Conservation (phyloP, 2,329 filamentous ascomycete genomes). For the Pseudohalonectria lignicola region DNA sequence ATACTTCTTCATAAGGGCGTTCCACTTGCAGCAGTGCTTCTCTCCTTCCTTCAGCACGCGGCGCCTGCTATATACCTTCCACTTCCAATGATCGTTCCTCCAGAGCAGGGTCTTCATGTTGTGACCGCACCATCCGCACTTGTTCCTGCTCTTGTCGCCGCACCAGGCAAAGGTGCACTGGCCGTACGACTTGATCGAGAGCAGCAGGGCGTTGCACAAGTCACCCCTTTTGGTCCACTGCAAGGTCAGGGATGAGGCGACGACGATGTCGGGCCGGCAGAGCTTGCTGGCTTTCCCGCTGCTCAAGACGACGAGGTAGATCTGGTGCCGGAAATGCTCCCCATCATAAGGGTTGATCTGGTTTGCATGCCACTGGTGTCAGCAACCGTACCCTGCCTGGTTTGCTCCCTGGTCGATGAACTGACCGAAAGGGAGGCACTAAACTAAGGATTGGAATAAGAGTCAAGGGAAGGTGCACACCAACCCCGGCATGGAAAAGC, state of each 20-base stretch:
- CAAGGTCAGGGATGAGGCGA: slow-evolving; percentile 2
- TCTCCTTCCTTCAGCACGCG: neutral
- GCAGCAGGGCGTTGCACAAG: slow-evolving; percentile 3
- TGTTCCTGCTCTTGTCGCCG: slow-evolving; percentile 2
- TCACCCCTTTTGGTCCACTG: slow-evolving; percentile 3
- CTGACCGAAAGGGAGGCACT: too few relatives aligned
- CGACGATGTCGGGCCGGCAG: neutral
- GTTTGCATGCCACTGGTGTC: too few relatives aligned
- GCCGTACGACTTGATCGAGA: slow-evolving; percentile 3
- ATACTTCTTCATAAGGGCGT: neutral
- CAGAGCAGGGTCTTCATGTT: slow-evolving; percentile 1
- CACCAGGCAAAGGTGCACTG: slow-evolving; percentile 3
- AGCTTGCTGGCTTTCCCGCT: slow-evolving; percentile 2
- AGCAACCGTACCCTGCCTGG: too few relatives aligned
- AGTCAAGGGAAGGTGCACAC: too few relatives aligned
- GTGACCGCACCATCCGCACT: slow-evolving; percentile 3
- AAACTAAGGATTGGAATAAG: too few relatives aligned
- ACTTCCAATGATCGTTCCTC: slow-evolving; percentile 1
- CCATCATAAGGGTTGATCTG: slow-evolving; percentile 4
- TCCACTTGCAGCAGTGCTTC: slow-evolving; percentile 2
- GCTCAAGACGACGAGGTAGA: slow-evolving; percentile 1
- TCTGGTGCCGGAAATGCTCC: slow-evolving; percentile 3
- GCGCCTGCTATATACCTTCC: neutral
- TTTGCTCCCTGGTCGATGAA: too few relatives aligned
- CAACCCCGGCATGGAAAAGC: slow-evolving; percentile 2